Conservation (phyloP, 2,329 filamentous ascomycete genomes). For the Daldinia sp. region DNA sequence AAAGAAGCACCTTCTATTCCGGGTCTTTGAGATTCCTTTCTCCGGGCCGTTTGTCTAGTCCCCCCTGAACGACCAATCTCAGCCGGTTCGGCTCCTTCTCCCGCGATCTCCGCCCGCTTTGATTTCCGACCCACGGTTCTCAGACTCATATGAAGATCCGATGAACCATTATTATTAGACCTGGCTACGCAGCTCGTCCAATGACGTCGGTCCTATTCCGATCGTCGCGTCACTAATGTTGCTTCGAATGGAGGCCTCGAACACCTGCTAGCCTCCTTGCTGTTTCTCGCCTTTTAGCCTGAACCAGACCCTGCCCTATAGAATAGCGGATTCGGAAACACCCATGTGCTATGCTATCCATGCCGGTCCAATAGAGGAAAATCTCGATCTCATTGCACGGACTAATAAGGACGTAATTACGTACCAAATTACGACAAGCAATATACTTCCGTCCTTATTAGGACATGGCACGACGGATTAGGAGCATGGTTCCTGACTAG, state of each 20-base stretch:
- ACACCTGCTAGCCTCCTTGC: constrained; percentile 11
- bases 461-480: constrained; percentile 14
- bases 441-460: constrained; percentile 14
- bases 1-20: constrained; percentile 15
- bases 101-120: constrained; percentile 37
- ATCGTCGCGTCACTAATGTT: constrained; percentile 19
- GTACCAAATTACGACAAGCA: constrained; percentile 21
- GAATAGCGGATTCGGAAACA: constrained; percentile 16
- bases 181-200: constrained; percentile 12
- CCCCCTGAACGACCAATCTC: constrained; percentile 29
- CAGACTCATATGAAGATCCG: constrained; percentile 21
- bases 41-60: constrained; percentile 22
- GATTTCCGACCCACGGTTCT: constrained; percentile 29
- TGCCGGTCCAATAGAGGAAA: background rate
- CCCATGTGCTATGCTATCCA: constrained; percentile 13
- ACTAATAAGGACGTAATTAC: constrained; percentile 9
- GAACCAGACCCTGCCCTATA: constrained; percentile 14
- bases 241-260: constrained; percentile 26
- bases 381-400: constrained; percentile 9
- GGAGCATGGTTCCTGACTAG: constrained; percentile 3
- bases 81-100: constrained; percentile 36
- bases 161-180: constrained; percentile 15
- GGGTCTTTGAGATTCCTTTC: constrained; percentile 16
- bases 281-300: constrained; percentile 29
- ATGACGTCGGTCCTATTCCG: constrained; percentile 26